Base-by-base conservation (phyloP, 163 green algal species). In the Coccomyxa subellipsoidea region DNA sequence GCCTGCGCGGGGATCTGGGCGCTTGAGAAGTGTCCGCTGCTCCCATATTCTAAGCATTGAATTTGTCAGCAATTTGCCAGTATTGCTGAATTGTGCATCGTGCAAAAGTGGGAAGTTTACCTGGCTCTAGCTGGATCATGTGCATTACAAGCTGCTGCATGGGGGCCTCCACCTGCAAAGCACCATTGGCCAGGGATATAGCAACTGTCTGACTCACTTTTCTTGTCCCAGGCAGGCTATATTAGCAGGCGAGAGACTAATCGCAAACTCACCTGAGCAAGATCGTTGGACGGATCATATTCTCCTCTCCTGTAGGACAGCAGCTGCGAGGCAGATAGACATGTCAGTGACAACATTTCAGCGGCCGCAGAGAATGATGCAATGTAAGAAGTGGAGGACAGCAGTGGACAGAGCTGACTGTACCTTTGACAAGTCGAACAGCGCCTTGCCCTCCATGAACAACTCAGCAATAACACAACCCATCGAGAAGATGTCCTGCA, bases 381-480 rank as follows among this genome's bases (percentile, higher is more conserved):
- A n/a, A n/a, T n/a, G n/a, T n/a, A n/a, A n/a, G n/a, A n/a, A n/a
- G n/a, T n/a, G n/a, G n/a, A n/a, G n/a, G n/a, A n/a, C n/a, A n/a
- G n/a, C n/a, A n/a, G n/a, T n/a, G n/a, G n/a, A n/a, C n/a, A n/a
- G n/a, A n/a, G n/a, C n/a, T n/a, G n/a, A n/a, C n/a, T n/a, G n/a
- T 39, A 84, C 84, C 81, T 85, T 80, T n/a, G 91, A 94, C 69
- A 94, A 90, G 80, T 95, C 93, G 80, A 99, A 98, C n/a, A 98
- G 89, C 29, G 93, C 87, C 40, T 93, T 85, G 39, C 95, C 95
- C 79, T 99, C 96, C 39, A 96, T 78, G 84, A 96, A 98, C 25
- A 99, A 85, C 91, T 99, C 96, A 0, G 94, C 96, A 76, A 99
- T 89, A 36, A 96, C 91, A 86, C 96, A 99, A 37, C 96, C 96